Conservation (phyloP, 106 monocot species). For the Vanilla planifolia region DNA sequence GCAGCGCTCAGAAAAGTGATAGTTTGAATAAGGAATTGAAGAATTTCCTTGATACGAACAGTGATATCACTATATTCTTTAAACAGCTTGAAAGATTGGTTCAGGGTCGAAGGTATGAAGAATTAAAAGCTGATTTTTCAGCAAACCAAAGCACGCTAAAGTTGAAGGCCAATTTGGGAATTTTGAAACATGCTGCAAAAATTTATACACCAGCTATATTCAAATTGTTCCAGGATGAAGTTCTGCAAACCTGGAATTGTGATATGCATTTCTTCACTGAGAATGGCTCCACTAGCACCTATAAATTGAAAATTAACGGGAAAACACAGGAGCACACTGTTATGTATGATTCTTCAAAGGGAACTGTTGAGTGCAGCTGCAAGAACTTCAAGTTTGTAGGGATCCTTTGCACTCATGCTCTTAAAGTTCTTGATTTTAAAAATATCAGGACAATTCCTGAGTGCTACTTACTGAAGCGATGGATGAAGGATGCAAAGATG, state of each 20-base stretch:
- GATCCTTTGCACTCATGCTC: slow-evolving; percentile 15
- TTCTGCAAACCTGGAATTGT: slow-evolving; percentile 14
- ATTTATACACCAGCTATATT: slow-evolving; percentile 12
- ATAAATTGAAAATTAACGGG: slow-evolving; percentile 5
- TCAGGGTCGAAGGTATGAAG: slow-evolving; percentile 1
- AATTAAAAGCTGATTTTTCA: slow-evolving; percentile 6
- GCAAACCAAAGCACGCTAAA: not conserved
- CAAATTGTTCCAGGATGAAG: slow-evolving; percentile 13
- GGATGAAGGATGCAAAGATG: slow-evolving; percentile 11
- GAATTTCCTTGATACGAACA: not conserved
- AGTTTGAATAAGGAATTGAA: slow-evolving; percentile 7
- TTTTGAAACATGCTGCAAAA: slow-evolving; percentile 7
- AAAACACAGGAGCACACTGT: slow-evolving; percentile 3
- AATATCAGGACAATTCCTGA: slow-evolving; percentile 10
- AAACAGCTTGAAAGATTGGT: slow-evolving; percentile 8
- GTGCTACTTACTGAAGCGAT: slow-evolving; percentile 5
- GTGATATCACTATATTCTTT: slow-evolving; percentile 1
- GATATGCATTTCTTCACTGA: slow-evolving; percentile 4
- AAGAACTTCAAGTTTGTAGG: slow-evolving; percentile 16
- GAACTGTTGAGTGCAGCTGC: slow-evolving; percentile 9
- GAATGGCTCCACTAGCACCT: not conserved
- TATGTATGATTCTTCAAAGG: slow-evolving; percentile 9
- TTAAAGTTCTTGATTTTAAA: slow-evolving; percentile 8
- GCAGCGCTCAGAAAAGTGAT: not conserved
- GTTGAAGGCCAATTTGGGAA: not conserved